Percentiles rank a stretch among this genome's conserved stretches.
phyloP scores from a whole-genome alignment of 352 stramenopile genomes.

The Phytophthora tubulina region DNA sequence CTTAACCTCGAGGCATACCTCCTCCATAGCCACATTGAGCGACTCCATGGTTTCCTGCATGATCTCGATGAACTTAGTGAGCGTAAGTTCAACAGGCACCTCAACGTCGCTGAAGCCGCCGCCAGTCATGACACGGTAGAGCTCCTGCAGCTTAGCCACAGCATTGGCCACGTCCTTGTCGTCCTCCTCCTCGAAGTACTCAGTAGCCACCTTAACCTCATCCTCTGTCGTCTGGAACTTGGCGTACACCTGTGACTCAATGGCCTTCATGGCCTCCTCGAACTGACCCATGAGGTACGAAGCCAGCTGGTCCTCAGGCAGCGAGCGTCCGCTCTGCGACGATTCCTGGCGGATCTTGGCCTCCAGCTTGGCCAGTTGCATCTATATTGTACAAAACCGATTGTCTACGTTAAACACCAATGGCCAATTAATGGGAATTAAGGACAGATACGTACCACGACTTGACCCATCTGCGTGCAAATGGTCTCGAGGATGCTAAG shows the following conservation, averaged over 20 bases:
- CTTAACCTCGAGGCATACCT: slow-evolving; percentile 91
- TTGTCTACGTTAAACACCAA: not conserved
- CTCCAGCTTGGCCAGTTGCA: slow-evolving; percentile 89
- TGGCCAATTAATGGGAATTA: not conserved
- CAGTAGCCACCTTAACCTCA: slow-evolving; percentile 85
- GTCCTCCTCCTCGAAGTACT: slow-evolving; percentile 91
- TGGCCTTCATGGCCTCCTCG: slow-evolving; percentile 91
- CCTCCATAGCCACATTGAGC: slow-evolving; percentile 90
- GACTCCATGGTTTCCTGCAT: slow-evolving; percentile 93
- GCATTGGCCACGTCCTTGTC: slow-evolving; percentile 89
- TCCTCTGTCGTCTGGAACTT: slow-evolving; percentile 92
- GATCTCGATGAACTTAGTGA: slow-evolving; percentile 91
- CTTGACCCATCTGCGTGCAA: slow-evolving; percentile 90
- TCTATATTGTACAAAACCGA: slow-evolving; percentile 42
- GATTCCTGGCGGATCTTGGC: slow-evolving; percentile 91
- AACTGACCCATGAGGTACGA: slow-evolving; percentile 92
- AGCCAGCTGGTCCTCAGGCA: slow-evolving; percentile 87
- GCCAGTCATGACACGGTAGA: slow-evolving; percentile 90
- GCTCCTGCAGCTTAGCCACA: slow-evolving; percentile 88
- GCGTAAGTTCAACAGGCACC: slow-evolving; percentile 81
- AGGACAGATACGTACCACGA: slow-evolving; percentile 68
- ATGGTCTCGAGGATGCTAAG: slow-evolving; percentile 90
- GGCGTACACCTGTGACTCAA: slow-evolving; percentile 89
- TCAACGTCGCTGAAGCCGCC: slow-evolving; percentile 85
- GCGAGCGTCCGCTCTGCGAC: slow-evolving; percentile 80